A percentile compares a stretch with the other conserved stretches of the same genome.
Conservation (phyloP, 768 basidiomycete genomes). For the Rhodotorula taiwanensis region DNA sequence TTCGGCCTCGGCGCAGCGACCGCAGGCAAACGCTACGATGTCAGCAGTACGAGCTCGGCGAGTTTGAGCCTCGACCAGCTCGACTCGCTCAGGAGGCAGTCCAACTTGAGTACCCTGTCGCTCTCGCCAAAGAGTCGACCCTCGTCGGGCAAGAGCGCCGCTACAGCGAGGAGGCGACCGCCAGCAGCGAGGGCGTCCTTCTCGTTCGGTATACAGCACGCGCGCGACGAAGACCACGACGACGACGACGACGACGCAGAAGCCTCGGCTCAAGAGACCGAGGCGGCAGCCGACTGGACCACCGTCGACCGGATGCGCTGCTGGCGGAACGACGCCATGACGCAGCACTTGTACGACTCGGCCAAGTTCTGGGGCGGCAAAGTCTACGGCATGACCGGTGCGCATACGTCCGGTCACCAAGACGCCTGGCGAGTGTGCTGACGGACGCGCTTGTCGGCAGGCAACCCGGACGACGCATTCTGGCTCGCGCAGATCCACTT, state of each 20-base stretch:
- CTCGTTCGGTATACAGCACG: neutral
- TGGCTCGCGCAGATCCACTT: conserved; percentile 99
- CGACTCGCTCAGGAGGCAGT: conserved; percentile 20
- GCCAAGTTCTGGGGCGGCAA: conserved; percentile 99
- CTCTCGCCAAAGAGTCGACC: conserved; percentile 31
- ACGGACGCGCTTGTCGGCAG: conserved; percentile 48
- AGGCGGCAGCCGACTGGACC: conserved; percentile 54
- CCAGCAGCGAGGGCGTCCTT: neutral
- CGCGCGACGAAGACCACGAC: neutral
- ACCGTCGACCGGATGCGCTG: conserved; percentile 91
- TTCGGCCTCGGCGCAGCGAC: neutral
- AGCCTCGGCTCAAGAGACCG: neutral
- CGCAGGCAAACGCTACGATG: neutral
- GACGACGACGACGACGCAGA: conserved; percentile 19
- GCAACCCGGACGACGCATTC: conserved; percentile 94
- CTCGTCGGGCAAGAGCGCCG: conserved; percentile 10
- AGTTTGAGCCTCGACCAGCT: conserved; percentile 26
- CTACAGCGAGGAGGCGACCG: conserved; percentile 13
- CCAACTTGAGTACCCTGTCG: conserved; percentile 27
- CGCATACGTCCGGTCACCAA: no score
- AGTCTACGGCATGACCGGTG: conserved; percentile 89
- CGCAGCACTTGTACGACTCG: conserved; percentile 96
- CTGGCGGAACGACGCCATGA: conserved; percentile 95
- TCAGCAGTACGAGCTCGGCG: neutral
- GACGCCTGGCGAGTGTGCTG: neutral